A percentile compares a stretch with the other conserved stretches of the same genome.
Evolutionary conservation across 495 filamentous ascomycete genomes (phyloP).

Genomic region (Xylaria curta): DNA sequence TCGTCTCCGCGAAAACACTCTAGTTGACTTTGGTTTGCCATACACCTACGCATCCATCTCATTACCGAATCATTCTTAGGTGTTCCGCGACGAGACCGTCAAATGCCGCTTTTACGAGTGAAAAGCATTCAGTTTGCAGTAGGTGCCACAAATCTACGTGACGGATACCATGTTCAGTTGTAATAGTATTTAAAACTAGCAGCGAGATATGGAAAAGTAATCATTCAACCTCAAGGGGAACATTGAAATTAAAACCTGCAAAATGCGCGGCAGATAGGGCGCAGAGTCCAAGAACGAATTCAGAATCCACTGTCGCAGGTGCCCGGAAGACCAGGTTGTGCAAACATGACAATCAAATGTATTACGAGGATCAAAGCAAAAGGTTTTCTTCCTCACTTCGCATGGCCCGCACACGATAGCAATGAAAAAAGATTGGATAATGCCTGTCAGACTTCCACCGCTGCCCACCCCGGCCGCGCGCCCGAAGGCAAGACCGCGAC

Average conservation of each 20-base stretch:
- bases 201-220: too few species aligned
- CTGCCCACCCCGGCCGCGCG: constrained; percentile 63
- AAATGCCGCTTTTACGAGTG: not conserved
- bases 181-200: too few species aligned
- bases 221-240: too few species aligned
- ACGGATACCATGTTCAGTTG: too few species aligned
- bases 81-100: not conserved
- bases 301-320: too few species aligned
- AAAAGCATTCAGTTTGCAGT: not conserved
- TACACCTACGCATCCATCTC: not conserved
- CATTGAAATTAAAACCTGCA: too few species aligned
- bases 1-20: not conserved
- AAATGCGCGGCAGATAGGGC: too few species aligned
- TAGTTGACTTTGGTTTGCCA: not conserved
- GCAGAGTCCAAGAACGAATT: too few species aligned
- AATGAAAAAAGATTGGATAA: constrained; percentile 53
- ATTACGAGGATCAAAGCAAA: not conserved
- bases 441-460: constrained; percentile 70
- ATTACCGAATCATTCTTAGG: not conserved
- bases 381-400: constrained; percentile 50
- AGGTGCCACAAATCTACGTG: not conserved
- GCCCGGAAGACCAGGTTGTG: too few species aligned
- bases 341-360: too few species aligned
- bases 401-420: constrained; percentile 45
- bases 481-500: constrained; percentile 58